phyloP scores from a whole-genome alignment of 768 basidiomycete species.

The Paxillus rubicundulus region DNA sequence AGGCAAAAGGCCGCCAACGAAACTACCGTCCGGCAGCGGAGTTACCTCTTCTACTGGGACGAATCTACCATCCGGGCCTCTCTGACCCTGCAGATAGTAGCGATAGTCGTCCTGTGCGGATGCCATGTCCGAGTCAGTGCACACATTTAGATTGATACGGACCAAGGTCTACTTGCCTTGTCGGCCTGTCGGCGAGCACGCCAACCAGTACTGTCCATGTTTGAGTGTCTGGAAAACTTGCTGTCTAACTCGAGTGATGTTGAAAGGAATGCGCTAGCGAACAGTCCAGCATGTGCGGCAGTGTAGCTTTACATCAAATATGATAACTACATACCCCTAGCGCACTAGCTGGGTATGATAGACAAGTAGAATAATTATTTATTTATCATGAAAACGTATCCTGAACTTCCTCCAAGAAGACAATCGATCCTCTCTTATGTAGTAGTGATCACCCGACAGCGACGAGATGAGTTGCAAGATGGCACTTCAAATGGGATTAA shows the following conservation, averaged over 20 bases:
- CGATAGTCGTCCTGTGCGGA: slow-evolving; percentile 31
- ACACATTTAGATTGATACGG: neutral
- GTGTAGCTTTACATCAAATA: neutral
- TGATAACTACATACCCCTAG: too few relatives aligned
- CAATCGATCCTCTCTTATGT: too few relatives aligned
- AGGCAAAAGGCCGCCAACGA: slow-evolving; percentile 39
- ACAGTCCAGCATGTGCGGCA: neutral
- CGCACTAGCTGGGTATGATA: too few relatives aligned
- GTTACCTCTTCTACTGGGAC: slow-evolving; percentile 52
- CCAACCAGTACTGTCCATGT: slow-evolving; percentile 81
- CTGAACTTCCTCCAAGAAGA: too few relatives aligned
- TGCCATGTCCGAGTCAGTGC: neutral
- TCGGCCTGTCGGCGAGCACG: slow-evolving; percentile 62
- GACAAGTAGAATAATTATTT: too few relatives aligned
- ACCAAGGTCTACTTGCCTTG: slow-evolving; percentile 37
- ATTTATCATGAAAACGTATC: too few relatives aligned
- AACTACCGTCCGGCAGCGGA: slow-evolving; percentile 57
- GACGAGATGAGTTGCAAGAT: too few relatives aligned
- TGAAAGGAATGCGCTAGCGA: neutral
- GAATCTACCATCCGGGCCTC: slow-evolving; percentile 38
- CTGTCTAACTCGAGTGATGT: neutral
- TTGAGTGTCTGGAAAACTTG: neutral
- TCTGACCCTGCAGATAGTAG: slow-evolving; percentile 27
- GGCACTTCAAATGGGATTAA: too few relatives aligned
- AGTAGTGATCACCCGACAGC: too few relatives aligned